Evolutionary conservation across 2,329 filamentous ascomycete genomes (phyloP).

Genomic region (Lachnellula arida): DNA sequence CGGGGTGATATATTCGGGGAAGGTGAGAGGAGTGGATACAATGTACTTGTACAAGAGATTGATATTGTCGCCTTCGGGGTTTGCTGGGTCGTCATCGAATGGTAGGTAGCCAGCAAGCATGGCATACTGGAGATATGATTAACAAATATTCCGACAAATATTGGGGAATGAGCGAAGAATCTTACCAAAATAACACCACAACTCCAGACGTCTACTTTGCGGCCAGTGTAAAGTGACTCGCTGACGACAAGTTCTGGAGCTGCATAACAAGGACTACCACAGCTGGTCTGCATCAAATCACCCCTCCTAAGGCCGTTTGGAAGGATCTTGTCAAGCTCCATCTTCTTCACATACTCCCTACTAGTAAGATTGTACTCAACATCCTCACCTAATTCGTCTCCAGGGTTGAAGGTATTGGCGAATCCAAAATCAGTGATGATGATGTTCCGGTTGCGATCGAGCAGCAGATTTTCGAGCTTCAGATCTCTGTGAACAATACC

Average conservation of each 20-base stretch:
- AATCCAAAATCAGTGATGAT: constrained; percentile 99
- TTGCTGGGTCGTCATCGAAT: constrained; percentile 96
- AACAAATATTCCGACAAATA: too few species aligned
- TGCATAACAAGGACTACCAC: constrained; percentile 95
- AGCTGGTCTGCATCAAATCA: constrained; percentile 98
- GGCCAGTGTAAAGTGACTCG: constrained; percentile 92
- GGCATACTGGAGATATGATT: constrained; percentile 66
- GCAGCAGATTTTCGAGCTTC: constrained; percentile 90
- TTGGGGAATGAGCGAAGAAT: not conserved
- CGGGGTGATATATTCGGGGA: constrained; percentile 97
- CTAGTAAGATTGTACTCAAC: constrained; percentile 84
- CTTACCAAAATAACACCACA: constrained; percentile 96
- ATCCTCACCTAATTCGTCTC: constrained; percentile 83
- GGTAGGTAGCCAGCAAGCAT: constrained; percentile 98
- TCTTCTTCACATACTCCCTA: constrained; percentile 79
- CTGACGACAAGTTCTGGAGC: constrained; percentile 96
- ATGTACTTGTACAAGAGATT: constrained; percentile 99
- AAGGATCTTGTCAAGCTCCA: constrained; percentile 77
- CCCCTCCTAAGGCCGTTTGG: constrained; percentile 74
- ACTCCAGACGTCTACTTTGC: constrained; percentile 99
- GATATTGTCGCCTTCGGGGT: constrained; percentile 98
- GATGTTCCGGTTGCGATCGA: constrained; percentile 96
- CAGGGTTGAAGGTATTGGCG: constrained; percentile 91
- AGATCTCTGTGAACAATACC: constrained; percentile 96
- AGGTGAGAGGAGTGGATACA: constrained; percentile 91